Evolutionary conservation across 176 grass and related monocot species (phyloP).

Genomic region (Oryza nivara): DNA sequence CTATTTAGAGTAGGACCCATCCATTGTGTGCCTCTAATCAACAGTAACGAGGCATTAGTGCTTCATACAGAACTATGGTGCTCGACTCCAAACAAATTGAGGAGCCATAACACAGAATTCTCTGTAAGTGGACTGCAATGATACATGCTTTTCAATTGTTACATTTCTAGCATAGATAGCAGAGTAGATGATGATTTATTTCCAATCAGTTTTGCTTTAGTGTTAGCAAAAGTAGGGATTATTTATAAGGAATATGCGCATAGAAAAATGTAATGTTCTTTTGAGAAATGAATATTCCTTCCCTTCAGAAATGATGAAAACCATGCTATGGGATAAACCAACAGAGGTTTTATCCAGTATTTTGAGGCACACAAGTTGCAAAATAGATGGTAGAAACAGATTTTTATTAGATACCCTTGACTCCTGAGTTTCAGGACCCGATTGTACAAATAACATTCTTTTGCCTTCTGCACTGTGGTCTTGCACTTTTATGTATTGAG

Average conservation of each 20-base stretch:
- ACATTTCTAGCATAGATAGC: constrained; percentile 48
- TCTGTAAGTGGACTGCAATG: constrained; percentile 58
- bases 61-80: constrained; percentile 36
- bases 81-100: constrained; percentile 42
- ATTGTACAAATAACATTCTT: neutral
- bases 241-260: constrained; percentile 42
- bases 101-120: constrained; percentile 44
- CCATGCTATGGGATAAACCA: constrained; percentile 33
- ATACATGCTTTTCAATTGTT: constrained; percentile 49
- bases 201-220: constrained; percentile 45
- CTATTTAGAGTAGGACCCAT: constrained; percentile 27
- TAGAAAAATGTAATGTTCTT: constrained; percentile 25
- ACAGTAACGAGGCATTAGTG: constrained; percentile 17
- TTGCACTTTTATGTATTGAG: neutral
- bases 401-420: constrained; percentile 32
- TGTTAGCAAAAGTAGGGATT: constrained; percentile 32
- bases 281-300: constrained; percentile 26
- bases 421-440: neutral
- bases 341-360: constrained; percentile 27
- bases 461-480: neutral
- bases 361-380: constrained; percentile 24
- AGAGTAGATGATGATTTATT: constrained; percentile 37
- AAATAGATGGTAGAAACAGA: constrained; percentile 1
- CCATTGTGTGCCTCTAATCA: constrained; percentile 34
- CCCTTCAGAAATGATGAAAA: constrained; percentile 42